Evolutionary conservation across 2,329 filamentous ascomycete species (phyloP), one percentile per base, ranked within the genome.

Genomic region (Penicillium sp.): DNA sequence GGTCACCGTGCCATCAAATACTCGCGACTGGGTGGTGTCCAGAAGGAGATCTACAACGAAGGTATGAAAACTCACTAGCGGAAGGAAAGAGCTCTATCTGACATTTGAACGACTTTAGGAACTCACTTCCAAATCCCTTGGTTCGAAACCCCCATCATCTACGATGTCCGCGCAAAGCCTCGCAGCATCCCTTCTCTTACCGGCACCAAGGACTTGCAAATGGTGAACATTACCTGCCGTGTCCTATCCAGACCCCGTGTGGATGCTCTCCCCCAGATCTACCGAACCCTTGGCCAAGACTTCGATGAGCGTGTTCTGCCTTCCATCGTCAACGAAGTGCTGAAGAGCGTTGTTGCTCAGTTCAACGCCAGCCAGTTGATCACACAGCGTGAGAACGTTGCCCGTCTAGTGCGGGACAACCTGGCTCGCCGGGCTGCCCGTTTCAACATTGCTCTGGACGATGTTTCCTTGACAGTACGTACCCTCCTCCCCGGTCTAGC

Each of bases 181-280:
- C 88, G 94, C 75, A 97, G 96, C 73, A 93, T 99, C 69, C 90
- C 94, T 66, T 97, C 94, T 66, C 86, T 99, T 66, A 99, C 94
- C 59, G 94, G 94, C 69, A 99, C 94, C 73, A 99, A 99, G 84
- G 94, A 99, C 79, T 81, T 99, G 78, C 94, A 99, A 82, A 99
- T 99, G 94, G 94, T 97, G 74, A 99, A 99, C 85, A 97, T 99
- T 75, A 99, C 93, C 73, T 99, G 94, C 80, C 93, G 94, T 90
- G 94, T 99, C 58, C 90, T 99, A 53, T 97, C 93, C 58, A 84
- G 92, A 69, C 94, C 94, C 56, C 87, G 92, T 58, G 82, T 99
- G 71, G 87, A 90, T 65, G 90, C 93, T 33, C 86, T 99, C 42
- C 94, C 94, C 19, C 91, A 96, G 80, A 99, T 99, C 72, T 99